Percentiles rank a stretch among this genome's conserved stretches.
phyloP scores from a whole-genome alignment of 495 filamentous ascomycete species.

The Lophiostoma macrostomum region DNA sequence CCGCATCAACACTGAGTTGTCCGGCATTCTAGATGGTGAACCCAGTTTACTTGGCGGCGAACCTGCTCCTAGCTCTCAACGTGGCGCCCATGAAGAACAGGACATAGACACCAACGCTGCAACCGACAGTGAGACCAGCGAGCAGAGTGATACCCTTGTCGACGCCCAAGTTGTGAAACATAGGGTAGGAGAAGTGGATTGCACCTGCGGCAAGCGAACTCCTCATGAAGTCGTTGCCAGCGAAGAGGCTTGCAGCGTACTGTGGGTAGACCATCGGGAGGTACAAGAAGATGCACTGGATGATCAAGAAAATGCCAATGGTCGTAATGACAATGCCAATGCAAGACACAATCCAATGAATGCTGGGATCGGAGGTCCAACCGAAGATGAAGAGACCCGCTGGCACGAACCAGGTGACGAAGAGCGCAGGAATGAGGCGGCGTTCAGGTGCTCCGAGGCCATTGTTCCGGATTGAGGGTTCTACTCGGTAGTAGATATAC shows the following conservation, averaged over 20 bases:
- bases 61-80: slow-evolving; percentile 52
- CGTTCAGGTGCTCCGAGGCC: slow-evolving; percentile 52
- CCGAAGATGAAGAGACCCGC: slow-evolving; percentile 63
- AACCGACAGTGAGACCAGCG: slow-evolving; percentile 54
- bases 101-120: slow-evolving; percentile 55
- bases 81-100: slow-evolving; percentile 53
- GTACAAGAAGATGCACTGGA: slow-evolving; percentile 66
- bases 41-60: slow-evolving; percentile 41
- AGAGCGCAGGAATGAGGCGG: slow-evolving; percentile 55
- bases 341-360: slow-evolving; percentile 62
- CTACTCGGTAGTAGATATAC: slow-evolving; percentile 53
- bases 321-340: slow-evolving; percentile 60
- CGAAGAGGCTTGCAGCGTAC: slow-evolving; percentile 61
- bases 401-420: slow-evolving; percentile 52
- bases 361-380: slow-evolving; percentile 54
- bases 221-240: slow-evolving; percentile 60
- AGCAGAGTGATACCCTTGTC: slow-evolving; percentile 54
- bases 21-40: no score
- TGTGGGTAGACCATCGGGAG: slow-evolving; percentile 59
- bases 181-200: slow-evolving; percentile 55
- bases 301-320: slow-evolving; percentile 50
- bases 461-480: slow-evolving; percentile 47
- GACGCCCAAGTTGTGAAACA: slow-evolving; percentile 59
- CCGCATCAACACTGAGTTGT: no score
- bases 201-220: slow-evolving; percentile 55